Base-by-base conservation (phyloP, 2,329 filamentous ascomycete species). In the Colletotrichum tofieldiae region DNA sequence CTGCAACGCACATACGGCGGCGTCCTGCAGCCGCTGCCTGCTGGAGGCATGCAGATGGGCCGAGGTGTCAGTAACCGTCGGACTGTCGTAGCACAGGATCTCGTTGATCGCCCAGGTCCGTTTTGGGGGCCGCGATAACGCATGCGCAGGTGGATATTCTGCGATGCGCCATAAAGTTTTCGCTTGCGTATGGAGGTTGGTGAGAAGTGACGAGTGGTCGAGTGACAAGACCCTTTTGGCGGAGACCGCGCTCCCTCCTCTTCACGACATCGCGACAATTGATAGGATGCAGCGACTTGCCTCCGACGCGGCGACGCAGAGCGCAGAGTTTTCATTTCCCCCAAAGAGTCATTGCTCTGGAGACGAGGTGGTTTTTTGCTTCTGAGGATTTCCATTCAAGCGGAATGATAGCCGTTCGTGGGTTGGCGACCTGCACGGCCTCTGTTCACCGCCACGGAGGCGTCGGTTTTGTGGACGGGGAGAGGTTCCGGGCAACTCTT, bases 381-480 rank as follows among this genome's bases (percentile, higher is more conserved):
- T 73, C 61, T 65, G 47, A 58, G 29, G 54, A 73, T 39, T 70
- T 55, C 43, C 35, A 39, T 56, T 54, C 39, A 54, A 37, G 43
- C 71, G 67, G 66, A 35, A 69, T 59, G 69, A 69, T 58, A 55
- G 58, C 65, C 65, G 54, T 51, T 60, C 65, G 65, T 69, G 69
- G 69, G 61, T 69, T 69, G 59, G 65, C 52, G 23, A 49, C 45
- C 67, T 72, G 69, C 69, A 72, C 39, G 69, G 52, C 59, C 58
- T 69, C 65, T 56, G 65, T 65, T 72, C 69, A 72, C 69, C 69
- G 69, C 69, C 69, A 72, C 68, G 43, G 51, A 60, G 69, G 41
- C 69, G 65, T 69, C 41, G 59, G 35, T 59, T 65, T 59, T 72
- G 69, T 72, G 69, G 69, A 69, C 69, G 69, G 69, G 69, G 65